A percentile compares a stretch with the other conserved stretches of the same genome.
Evolutionary conservation across 257 asterid species (phyloP).

Genomic region (Penstemon eatonii): DNA sequence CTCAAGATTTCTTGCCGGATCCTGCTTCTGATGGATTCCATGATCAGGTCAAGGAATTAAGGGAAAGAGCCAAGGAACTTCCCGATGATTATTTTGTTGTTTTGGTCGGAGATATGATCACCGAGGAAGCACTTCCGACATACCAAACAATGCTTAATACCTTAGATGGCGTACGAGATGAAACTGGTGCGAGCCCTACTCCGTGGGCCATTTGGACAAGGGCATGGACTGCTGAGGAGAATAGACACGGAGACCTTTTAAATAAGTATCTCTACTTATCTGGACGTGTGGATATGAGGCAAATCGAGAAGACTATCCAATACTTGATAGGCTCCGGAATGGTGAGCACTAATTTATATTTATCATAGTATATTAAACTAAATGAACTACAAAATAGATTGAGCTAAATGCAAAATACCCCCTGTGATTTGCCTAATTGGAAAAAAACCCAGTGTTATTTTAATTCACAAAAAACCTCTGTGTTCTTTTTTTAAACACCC

Average conservation of each 20-base stretch:
- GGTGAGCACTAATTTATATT: conserved; percentile 38
- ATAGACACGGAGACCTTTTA: conserved; percentile 84
- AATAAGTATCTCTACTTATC: conserved; percentile 75
- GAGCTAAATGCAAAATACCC: too few species aligned
- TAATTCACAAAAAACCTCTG: too few species aligned
- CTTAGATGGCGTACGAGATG: conserved; percentile 81
- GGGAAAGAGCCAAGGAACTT: conserved; percentile 70
- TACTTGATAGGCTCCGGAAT: conserved; percentile 87
- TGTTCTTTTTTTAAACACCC: too few species aligned
- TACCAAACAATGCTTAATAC: conserved; percentile 87
- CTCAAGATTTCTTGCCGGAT: conserved; percentile 86
- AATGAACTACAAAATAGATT: too few species aligned
- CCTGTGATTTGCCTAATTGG: too few species aligned
- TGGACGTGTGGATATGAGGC: conserved; percentile 80
- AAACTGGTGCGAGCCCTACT: conserved; percentile 82
- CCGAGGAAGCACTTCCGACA: conserved; percentile 91
- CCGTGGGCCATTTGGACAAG: conserved; percentile 89
- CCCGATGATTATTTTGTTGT: conserved; percentile 82
- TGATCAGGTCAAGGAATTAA: conserved; percentile 63
- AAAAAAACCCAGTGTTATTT: too few species aligned
- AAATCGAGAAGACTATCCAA: conserved; percentile 82
- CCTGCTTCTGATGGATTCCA: conserved; percentile 76
- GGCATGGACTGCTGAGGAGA: conserved; percentile 93
- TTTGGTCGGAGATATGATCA: conserved; percentile 83
- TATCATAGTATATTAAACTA: too few species aligned